Conservation (phyloP, 768 basidiomycete genomes). For the Mycena chlorophos region DNA sequence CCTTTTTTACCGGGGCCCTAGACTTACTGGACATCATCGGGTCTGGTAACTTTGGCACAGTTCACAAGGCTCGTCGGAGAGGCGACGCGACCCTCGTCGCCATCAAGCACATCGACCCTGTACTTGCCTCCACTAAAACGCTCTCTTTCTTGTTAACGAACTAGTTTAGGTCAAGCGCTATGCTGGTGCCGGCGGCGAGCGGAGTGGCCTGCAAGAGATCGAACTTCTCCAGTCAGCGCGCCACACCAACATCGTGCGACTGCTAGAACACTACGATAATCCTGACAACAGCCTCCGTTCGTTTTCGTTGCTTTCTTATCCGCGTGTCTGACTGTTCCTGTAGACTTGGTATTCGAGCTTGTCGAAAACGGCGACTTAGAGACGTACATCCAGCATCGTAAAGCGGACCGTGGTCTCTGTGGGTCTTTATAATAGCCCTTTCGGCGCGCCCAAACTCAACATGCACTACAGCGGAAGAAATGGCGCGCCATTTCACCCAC, state of each 20-base stretch:
- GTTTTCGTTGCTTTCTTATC: constrained; percentile 27
- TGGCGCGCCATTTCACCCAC: constrained; percentile 50
- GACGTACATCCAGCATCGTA: constrained; percentile 49
- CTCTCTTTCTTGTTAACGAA: not conserved
- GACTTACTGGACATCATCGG: constrained; percentile 75
- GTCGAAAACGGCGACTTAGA: constrained; percentile 67
- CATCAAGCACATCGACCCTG: constrained; percentile 80
- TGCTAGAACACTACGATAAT: constrained; percentile 58
- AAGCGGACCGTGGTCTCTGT: constrained; percentile 10
- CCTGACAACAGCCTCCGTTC: constrained; percentile 41
- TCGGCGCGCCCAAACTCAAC: constrained; percentile 15
- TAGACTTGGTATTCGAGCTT: constrained; percentile 62
- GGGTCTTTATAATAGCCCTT: constrained; percentile 32
- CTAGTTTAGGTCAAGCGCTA: constrained; percentile 2
- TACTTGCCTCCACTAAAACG: constrained; percentile 30
- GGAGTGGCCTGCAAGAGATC: constrained; percentile 43
- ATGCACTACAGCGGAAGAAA: constrained; percentile 36
- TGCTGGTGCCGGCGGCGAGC: not conserved
- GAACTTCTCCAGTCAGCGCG: constrained; percentile 53
- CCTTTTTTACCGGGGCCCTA: constrained; percentile 51
- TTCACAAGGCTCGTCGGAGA: constrained; percentile 77
- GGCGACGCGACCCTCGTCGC: constrained; percentile 75
- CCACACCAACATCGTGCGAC: constrained; percentile 61
- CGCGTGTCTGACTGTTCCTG: constrained; percentile 9
- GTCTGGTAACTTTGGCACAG: constrained; percentile 89